Conservation (phyloP, 768 basidiomycete species). For the Trichaptum fuscoviolaceum region DNA sequence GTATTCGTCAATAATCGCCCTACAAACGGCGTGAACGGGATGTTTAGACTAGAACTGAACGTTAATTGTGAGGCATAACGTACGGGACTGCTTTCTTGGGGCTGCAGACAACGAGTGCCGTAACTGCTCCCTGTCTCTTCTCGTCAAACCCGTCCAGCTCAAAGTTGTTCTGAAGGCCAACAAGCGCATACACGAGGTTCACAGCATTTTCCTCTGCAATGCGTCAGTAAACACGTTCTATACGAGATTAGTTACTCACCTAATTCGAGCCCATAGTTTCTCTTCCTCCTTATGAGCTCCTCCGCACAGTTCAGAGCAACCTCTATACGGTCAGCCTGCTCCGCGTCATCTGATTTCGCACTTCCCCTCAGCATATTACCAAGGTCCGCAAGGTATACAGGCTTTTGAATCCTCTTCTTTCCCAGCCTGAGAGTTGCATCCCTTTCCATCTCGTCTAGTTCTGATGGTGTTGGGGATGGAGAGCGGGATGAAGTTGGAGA, state of each 20-base stretch:
- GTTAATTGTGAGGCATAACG: conserved; percentile 28
- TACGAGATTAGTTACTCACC: conserved; percentile 41
- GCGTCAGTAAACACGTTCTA: conserved; percentile 9
- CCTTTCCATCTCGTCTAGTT: conserved; percentile 76
- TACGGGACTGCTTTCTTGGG: conserved; percentile 80
- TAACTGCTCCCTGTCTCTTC: conserved; percentile 70
- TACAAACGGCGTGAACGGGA: conserved; percentile 24
- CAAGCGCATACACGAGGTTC: conserved; percentile 66
- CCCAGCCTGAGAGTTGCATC: conserved; percentile 79
- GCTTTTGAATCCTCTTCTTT: conserved; percentile 63
- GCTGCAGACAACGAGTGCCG: conserved; percentile 73
- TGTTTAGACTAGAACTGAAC: neutral
- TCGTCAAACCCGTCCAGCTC: conserved; percentile 75
- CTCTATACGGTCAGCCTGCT: conserved; percentile 72
- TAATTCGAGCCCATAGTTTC: conserved; percentile 81
- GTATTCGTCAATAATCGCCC: conserved; percentile 84
- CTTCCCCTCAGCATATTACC: conserved; percentile 67
- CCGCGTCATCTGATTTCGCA: conserved; percentile 49
- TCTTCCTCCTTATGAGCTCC: conserved; percentile 78
- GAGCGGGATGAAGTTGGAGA: conserved; percentile 60
- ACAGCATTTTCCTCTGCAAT: conserved; percentile 82
- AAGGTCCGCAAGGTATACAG: conserved; percentile 88
- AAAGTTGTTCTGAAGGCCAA: conserved; percentile 77
- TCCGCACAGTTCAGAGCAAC: conserved; percentile 79
- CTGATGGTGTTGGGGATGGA: conserved; percentile 73